Evolutionary conservation across 805 yeast species (phyloP).

Genomic region (Candida ovalis): DNA sequence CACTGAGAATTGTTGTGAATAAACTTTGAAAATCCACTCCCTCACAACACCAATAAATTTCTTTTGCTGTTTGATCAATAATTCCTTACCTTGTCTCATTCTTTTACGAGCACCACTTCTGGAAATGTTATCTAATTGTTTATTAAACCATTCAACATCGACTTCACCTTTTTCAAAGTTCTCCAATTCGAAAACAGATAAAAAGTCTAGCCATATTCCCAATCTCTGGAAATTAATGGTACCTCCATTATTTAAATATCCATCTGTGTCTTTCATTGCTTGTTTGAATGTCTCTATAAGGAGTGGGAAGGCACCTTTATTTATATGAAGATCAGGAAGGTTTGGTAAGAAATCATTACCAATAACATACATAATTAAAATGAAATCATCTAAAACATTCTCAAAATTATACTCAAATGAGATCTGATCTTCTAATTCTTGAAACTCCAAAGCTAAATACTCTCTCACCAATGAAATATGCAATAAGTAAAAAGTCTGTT

Average conservation of each 20-base stretch:
- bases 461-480: constrained; percentile 89
- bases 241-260: constrained; percentile 83
- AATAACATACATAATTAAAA: constrained; percentile 86
- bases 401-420: constrained; percentile 80
- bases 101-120: constrained; percentile 68
- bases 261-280: constrained; percentile 68
- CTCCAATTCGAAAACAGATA: constrained; percentile 78
- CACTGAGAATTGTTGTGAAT: constrained; percentile 31
- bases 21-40: constrained; percentile 42
- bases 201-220: constrained; percentile 67
- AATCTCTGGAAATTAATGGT: constrained; percentile 71
- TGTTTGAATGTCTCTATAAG: constrained; percentile 84
- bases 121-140: constrained; percentile 75
- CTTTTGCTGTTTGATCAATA: constrained; percentile 69
- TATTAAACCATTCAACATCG: constrained; percentile 89
- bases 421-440: constrained; percentile 59
- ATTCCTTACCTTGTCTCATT: constrained; percentile 58
- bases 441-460: constrained; percentile 82
- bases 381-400: constrained; percentile 85
- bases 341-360: constrained; percentile 98
- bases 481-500: constrained; percentile 76
- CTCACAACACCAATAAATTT: constrained; percentile 57
- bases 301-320: constrained; percentile 96
- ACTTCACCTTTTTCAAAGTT: constrained; percentile 81
- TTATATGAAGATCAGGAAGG: constrained; percentile 87